Evolutionary conservation across 768 basidiomycete species (phyloP), one percentile per base, ranked within the genome.

Genomic region (Solioccasus polychromus): DNA sequence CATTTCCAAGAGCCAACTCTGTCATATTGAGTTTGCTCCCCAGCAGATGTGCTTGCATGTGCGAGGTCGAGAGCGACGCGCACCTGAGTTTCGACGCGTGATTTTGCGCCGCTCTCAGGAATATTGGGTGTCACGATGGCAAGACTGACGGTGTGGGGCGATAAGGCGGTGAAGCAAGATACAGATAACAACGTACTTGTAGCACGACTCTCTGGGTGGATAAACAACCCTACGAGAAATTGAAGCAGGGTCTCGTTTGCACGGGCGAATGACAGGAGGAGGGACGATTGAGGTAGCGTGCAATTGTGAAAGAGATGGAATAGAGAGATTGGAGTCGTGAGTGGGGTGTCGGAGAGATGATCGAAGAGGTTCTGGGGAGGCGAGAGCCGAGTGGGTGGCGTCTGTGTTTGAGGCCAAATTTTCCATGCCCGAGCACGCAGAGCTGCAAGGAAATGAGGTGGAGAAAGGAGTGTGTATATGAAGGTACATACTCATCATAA

Each of bases 71-170:
- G 73, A 3, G 84, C 80, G 31, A 94, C 79, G 60, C 92, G 83
- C 39, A 95, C 83, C 72, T 95, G 92, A 3, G 92, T 95, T 65
- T 95, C 92, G n/a, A 95, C 92, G 26, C 92, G 80, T 37, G 88
- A 92, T 67, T 95, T 94, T 12, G 92, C 84, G 20, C 92, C 92
- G 35, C 73, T 70, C 55, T 81, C 79, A 5, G 92, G 91, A 43
- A 95, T 82, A 58, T 82, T 90, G 18, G 90, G 88, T 34, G 91
- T 81, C 62, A 90, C 73, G 46, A 95, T 86, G 20, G 88, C 77
- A 45, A 92, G 76, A 57, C 90, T 92, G 55, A 30, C 7, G 19
- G 60, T 46, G 31, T 35, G 9, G 39, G 45, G 48, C 29, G 44
- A 55, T 54, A 46, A 65, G 46, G 41, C 40, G 45, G 48, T 6